Conservation (phyloP, 495 filamentous ascomycete genomes). For the Niebla homalea region DNA sequence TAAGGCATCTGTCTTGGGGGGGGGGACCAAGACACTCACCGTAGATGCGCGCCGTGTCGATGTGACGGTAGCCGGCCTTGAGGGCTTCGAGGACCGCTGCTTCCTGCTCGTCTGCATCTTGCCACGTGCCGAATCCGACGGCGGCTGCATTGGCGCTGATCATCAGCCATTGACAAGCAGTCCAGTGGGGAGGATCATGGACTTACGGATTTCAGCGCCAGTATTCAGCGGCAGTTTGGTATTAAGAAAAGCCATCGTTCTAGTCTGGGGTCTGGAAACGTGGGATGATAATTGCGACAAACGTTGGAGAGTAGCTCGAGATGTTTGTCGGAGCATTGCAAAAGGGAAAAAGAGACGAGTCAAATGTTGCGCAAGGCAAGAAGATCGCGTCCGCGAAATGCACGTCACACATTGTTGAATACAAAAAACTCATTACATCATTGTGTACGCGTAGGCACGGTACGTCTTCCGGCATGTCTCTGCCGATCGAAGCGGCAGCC, state of each 20-base stretch:
- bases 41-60: conserved; percentile 44
- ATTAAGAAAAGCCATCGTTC: conserved; percentile 17
- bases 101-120: conserved; percentile 34
- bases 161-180: background rate
- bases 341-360: background rate
- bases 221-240: conserved; percentile 37
- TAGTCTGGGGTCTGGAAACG: background rate
- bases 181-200: background rate
- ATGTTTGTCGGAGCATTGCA: conserved; percentile 5
- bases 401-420: no score
- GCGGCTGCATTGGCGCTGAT: conserved; percentile 4
- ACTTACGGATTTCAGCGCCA: conserved; percentile 32
- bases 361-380: background rate
- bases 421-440: no score
- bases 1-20: conserved; percentile 47
- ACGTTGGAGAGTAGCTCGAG: conserved; percentile 5
- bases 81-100: conserved; percentile 33
- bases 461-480: no score
- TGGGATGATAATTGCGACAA: conserved; percentile 13
- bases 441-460: no score
- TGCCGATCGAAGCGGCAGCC: no score
- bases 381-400: background rate
- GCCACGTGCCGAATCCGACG: conserved; percentile 30
- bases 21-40: conserved; percentile 33
- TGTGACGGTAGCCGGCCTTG: conserved; percentile 46